These are phyloP conservation scores for Rhodotorula sp. DNA, from an alignment of 1,284 basidiomycete genomes.

Conservation along the genomic window DNA sequence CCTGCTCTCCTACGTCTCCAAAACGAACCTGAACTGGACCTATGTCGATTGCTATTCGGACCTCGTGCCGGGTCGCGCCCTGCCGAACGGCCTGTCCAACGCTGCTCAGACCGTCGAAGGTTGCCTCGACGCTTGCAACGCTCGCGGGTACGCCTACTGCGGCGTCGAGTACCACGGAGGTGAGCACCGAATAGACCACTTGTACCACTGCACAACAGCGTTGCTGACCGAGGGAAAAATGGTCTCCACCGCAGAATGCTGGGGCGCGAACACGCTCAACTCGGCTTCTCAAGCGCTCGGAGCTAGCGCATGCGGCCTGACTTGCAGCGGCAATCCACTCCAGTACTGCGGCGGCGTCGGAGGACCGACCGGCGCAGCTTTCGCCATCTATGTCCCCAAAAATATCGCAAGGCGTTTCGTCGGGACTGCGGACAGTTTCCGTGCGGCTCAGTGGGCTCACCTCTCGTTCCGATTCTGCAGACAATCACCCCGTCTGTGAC, in stretches of 20 bases:
- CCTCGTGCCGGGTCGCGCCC: conserved; percentile 16
- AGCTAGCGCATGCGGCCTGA: conserved; percentile 9
- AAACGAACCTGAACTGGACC: not conserved
- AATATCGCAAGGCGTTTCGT: too few species aligned
- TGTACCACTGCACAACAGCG: too few species aligned
- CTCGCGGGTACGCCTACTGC: conserved; percentile 16
- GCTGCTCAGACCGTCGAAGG: conserved; percentile 21
- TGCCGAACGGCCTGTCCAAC: conserved; percentile 22
- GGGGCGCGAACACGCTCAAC: conserved; percentile 27
- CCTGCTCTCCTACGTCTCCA: conserved; percentile 12
- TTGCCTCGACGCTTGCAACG: conserved; percentile 25
- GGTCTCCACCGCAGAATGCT: too few species aligned
- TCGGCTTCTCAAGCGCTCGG: conserved; percentile 9
- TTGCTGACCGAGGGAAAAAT: too few species aligned
- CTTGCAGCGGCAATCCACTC: conserved; percentile 22
- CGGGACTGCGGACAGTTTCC: not conserved
- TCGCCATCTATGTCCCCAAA: conserved; percentile 10
- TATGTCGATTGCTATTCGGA: conserved; percentile 36
- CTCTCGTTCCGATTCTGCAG: not conserved
- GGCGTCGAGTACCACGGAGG: conserved; percentile 26
- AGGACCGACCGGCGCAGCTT: conserved; percentile 5
- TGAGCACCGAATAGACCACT: too few species aligned
- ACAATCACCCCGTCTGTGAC: not conserved
- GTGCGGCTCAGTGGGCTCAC: not conserved
- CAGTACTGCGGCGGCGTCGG: conserved; percentile 29